Evolutionary conservation across 2,329 filamentous ascomycete genomes (phyloP), one percentile per base, ranked within the genome.

Genomic region (Neopestalotiopsis rosae): DNA sequence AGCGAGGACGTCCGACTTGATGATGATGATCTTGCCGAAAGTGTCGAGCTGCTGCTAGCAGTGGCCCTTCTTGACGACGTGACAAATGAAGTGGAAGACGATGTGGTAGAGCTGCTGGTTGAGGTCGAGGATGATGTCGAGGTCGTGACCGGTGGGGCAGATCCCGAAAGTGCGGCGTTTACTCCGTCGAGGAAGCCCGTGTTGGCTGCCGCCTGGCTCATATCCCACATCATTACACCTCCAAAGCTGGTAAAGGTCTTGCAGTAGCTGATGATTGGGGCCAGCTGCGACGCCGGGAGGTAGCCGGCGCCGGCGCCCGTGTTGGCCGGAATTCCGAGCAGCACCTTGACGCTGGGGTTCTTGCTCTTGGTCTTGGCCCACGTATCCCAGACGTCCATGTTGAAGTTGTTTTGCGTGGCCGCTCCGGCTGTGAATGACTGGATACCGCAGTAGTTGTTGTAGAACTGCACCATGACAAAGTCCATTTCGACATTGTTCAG

Each of bases 151-250:
- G 45, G 20, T 52, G 45, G 10, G n/a, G 57, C 14, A 5, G 59
- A 30, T 10, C 30, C 32, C 7, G 9, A n/a, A 7, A 62, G 32
- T 17, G 59, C 59, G 3, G 30, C 13, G 32, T 62, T 40, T 2
- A 62, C 59, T n/a, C 59, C 30, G 20, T 79, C 77, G 67, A 91
- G 79, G 76, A 89, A 90, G 1, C 88, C 89, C 1, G 72, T 42
- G 77, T 91, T 91, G n/a, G 80, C 79, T 71, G 85, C 89, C 1
- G 87, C 83, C 80, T 91, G 89, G 38, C 83, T 87, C 79, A 87
- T 87, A 77, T 92, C 90, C 90, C 90, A 92, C 80, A 91, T 83
- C 90, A 92, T 91, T 34, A 90, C 84, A 38, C 90, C 90, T 7
- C 89, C 90, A 73, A 92, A 92, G 77, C 85, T 90, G 3, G 81